Evolutionary conservation across 768 basidiomycete genomes (phyloP), one percentile per base, ranked within the genome.

Genomic region (Hygrophorus pudorinus): DNA sequence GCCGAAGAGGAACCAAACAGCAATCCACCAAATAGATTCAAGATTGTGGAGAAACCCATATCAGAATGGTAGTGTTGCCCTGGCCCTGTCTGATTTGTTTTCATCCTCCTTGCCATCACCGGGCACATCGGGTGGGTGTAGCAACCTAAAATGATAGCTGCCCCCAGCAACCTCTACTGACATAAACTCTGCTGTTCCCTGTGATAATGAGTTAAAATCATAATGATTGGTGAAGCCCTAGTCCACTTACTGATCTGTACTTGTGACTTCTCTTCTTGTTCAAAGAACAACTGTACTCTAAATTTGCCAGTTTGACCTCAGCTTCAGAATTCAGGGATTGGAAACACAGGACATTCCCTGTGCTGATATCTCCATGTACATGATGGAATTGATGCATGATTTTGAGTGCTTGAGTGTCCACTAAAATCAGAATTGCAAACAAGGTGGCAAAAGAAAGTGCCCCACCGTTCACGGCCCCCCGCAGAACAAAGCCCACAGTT

Each of bases 331-430:
- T 24, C 7, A 7, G 24, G 24, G 4, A 24, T 24, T 24, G 4
- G 24, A 24, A 24, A 24, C 7, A 24, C 36, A 45, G 24, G 8
- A 47, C 41, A 42, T 47, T 47, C 16, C 45, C 40, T 7, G 41
- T 28, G 45, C 45, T 47, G 11, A 47, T 29, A 42, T 47, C 45
- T 13, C 45, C 40, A 41, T 47, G 45, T 12, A 47, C 36, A 20
- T 30, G 29, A 12, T 20, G 17, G 21, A 28, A 14, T 13, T 38
- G 20, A 17, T 47, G 32, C 38, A 41, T n/a, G 5, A 32, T 18
- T 11, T 28, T 12, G 17, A 47, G 40, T 21, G 43, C 43, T 44
- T 18, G 16, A 37, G 8, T 14, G 10, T 16, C 14, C 30, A 32
- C 13, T 42, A 32, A 7, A 34, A 10, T 27, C 21, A 46, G 17